These are phyloP conservation scores for Rhodotorula glutinis DNA, from an alignment of 1,284 basidiomycete genomes.

Conservation along the genomic window DNA sequence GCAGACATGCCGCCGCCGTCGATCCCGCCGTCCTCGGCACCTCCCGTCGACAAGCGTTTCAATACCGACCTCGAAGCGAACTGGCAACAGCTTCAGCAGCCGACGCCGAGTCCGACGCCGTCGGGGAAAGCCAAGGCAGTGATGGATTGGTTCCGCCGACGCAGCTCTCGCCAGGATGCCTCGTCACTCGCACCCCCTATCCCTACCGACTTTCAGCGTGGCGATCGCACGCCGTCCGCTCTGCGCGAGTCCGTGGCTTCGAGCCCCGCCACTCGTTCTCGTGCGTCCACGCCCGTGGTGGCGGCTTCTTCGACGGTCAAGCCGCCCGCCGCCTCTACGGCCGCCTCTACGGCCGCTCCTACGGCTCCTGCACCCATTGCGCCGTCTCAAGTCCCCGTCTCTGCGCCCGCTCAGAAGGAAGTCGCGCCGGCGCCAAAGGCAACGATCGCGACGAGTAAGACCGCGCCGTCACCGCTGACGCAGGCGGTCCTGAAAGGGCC, in stretches of 20 bases:
- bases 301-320: background rate
- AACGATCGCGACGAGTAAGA: no score
- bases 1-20: background rate
- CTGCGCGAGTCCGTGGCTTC: background rate
- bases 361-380: constrained; percentile 33
- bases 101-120: constrained; percentile 44
- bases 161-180: constrained; percentile 19
- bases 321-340: background rate
- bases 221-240: constrained; percentile 3
- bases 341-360: background rate
- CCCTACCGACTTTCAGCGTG: constrained; percentile 40
- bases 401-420: no score
- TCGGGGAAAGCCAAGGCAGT: constrained; percentile 59
- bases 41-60: constrained; percentile 4
- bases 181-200: constrained; percentile 12
- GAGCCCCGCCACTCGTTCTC: constrained; percentile 23
- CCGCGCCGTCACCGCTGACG: no score
- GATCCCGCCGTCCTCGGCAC: background rate
- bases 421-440: no score
- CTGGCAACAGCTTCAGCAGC: constrained; percentile 20
- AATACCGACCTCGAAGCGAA: constrained; percentile 40
- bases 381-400: constrained; percentile 13
- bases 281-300: background rate
- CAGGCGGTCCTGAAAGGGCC: background rate
- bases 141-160: constrained; percentile 62